Percentiles rank a stretch among this genome's conserved stretches.
These are phyloP conservation scores for Orbilia javanica DNA, from an alignment of 2,329 filamentous ascomycete species.

Conservation along the genomic window DNA sequence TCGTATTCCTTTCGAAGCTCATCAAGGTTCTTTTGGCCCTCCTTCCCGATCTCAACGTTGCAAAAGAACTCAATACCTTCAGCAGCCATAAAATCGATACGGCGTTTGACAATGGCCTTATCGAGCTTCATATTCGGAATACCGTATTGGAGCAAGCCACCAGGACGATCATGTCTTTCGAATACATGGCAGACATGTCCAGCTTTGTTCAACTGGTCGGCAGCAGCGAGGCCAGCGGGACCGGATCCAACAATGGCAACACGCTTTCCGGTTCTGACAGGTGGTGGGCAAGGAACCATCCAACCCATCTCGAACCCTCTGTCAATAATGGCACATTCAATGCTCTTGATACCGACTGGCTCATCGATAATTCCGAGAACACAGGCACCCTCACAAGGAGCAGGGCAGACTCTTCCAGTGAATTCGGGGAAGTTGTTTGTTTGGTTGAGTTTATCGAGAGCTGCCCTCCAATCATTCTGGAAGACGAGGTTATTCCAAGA, in stretches of 20 bases:
- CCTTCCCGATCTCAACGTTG: constrained; percentile 81
- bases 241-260: constrained; percentile 92
- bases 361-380: constrained; percentile 97
- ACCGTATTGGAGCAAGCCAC: constrained; percentile 90
- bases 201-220: constrained; percentile 93
- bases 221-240: constrained; percentile 87
- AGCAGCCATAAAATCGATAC: constrained; percentile 92
- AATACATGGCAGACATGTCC: constrained; percentile 91
- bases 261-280: constrained; percentile 86
- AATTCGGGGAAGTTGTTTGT: constrained; percentile 99
- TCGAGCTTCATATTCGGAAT: constrained; percentile 99
- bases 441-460: constrained; percentile 89
- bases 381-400: constrained; percentile 95
- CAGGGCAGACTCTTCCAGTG: constrained; percentile 95
- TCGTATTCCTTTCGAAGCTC: constrained; percentile 79
- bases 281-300: constrained; percentile 87
- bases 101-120: constrained; percentile 95
- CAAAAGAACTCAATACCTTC: constrained; percentile 89
- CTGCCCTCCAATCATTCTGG: constrained; percentile 86
- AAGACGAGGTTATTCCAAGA: constrained; percentile 68
- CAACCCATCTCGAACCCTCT: constrained; percentile 97
- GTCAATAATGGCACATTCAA: constrained; percentile 97
- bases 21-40: constrained; percentile 69
- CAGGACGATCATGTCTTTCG: constrained; percentile 89
- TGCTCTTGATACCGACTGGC: constrained; percentile 97